These are phyloP conservation scores for Teunomyces kruisii DNA, from an alignment of 805 yeast genomes.

Conservation along the genomic window DNA sequence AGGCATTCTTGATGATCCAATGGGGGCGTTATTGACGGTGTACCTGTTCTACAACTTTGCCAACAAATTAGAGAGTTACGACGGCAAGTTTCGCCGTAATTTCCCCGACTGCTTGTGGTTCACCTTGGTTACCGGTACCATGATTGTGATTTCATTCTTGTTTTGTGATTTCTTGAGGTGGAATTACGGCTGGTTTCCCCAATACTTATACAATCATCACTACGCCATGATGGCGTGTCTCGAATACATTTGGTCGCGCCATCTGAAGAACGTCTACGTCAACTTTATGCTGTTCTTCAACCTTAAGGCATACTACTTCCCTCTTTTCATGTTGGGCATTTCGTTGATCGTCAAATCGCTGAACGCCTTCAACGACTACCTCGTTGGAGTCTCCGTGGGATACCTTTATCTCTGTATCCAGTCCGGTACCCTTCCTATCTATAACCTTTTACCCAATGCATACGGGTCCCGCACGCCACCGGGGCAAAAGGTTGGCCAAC, in stretches of 20 bases:
- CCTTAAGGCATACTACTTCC: conserved; percentile 55
- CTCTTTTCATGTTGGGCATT: conserved; percentile 38
- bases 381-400: conserved; percentile 55
- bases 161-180: conserved; percentile 17
- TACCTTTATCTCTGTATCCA: conserved; percentile 64
- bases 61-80: conserved; percentile 48
- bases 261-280: conserved; percentile 51
- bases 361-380: conserved; percentile 37
- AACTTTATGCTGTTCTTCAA: conserved; percentile 54
- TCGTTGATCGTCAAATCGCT: conserved; percentile 44
- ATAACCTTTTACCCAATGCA: conserved; percentile 36
- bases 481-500: conserved; percentile 35
- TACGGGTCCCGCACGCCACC: conserved; percentile 14
- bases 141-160: conserved; percentile 32
- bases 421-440: conserved; percentile 49
- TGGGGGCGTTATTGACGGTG: conserved; percentile 43
- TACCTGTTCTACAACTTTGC: conserved; percentile 60
- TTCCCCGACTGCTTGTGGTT: conserved; percentile 60
- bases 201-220: conserved; percentile 24
- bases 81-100: conserved; percentile 46
- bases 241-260: conserved; percentile 62
- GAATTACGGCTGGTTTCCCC: conserved; percentile 21
- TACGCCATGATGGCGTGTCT: conserved; percentile 51
- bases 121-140: conserved; percentile 47
- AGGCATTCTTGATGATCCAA: conserved; percentile 23